Base-by-base conservation (phyloP, 2,329 filamentous ascomycete species). In the Aspergillus sp. region DNA sequence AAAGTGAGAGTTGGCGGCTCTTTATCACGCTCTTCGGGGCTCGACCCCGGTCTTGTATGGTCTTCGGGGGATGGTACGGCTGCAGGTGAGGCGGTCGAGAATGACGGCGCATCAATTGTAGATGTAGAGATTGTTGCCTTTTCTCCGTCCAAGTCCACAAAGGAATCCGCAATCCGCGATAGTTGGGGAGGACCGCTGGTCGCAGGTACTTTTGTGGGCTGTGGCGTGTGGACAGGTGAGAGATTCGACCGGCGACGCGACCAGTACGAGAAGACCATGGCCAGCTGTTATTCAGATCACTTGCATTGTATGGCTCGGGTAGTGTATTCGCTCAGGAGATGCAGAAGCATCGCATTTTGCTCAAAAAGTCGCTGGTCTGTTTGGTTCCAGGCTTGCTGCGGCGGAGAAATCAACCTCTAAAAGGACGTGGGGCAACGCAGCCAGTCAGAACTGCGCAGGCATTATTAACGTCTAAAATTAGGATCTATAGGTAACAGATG, bases 221-320 rank as follows among this genome's bases (percentile, higher is more conserved):
- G 62, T 36, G 62, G 56, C 58, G 65, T 62, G 26, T 66, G 62
- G 20, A 65, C 63, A 56, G 69, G 70, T 32, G 67, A 65, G 38
- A 68, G 68, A 59, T 65, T 69, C 34, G 68, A 70, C 53, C 72
- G 72, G 61, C 72, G 72, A 54, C 73, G 72, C 26, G 26, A 30
- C 72, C 70, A 74, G 58, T 75, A 75, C 24, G 72, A 73, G 59
- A 75, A 75, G 47, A 75, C 73, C 73, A 75, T 75, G 60, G 24
- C 66, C 48, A 51, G 47, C 36, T 30, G 53, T 49, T 49, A 47
- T 58, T 38, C 49, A 51, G 57, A 44, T 48, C 60, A 63, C 61
- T 48, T 47, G 53, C 58, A 36, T 43, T 36, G 30, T 49, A 36
- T 39, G 49, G 26, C 8, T 62, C 50, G 60, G 41, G 57, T 22